Evolutionary conservation across 2,329 filamentous ascomycete genomes (phyloP).

Genomic region (Ascosphaera apis): DNA sequence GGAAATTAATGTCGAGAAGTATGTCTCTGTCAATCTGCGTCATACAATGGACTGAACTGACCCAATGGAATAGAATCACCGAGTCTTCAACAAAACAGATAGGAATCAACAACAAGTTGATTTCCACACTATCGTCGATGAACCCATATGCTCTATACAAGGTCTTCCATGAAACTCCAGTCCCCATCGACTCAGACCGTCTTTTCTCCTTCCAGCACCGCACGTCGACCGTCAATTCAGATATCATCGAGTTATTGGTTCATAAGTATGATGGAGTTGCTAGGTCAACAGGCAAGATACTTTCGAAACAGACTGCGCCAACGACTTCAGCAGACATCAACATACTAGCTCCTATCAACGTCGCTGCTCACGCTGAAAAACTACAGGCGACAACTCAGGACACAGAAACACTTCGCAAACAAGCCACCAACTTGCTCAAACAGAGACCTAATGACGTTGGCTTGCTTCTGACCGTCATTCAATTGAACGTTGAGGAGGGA

Average conservation of each 20-base stretch:
- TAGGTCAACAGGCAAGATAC: conserved; percentile 27
- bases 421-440: conserved; percentile 45
- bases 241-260: conserved; percentile 34
- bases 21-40: conserved; percentile 9
- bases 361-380: conserved; percentile 42
- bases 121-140: conserved; percentile 20
- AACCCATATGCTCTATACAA: conserved; percentile 38
- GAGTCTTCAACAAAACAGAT: conserved; percentile 36
- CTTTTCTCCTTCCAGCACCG: conserved; percentile 36
- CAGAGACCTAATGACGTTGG: conserved; percentile 60
- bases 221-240: conserved; percentile 29
- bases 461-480: conserved; percentile 53
- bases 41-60: background rate
- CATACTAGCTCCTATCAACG: conserved; percentile 40
- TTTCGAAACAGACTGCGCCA: conserved; percentile 25
- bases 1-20: conserved; percentile 29
- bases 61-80: conserved; percentile 21
- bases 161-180: conserved; percentile 27
- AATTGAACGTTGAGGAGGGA: conserved; percentile 51
- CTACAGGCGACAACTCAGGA: too few relatives aligned
- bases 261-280: conserved; percentile 37
- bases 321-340: conserved; percentile 29
- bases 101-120: conserved; percentile 34
- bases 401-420: conserved; percentile 40
- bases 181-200: conserved; percentile 27